Evolutionary conservation across 2,329 filamentous ascomycete species (phyloP), one percentile per base, ranked within the genome.

Genomic region (Hypoxylon rubiginosum): DNA sequence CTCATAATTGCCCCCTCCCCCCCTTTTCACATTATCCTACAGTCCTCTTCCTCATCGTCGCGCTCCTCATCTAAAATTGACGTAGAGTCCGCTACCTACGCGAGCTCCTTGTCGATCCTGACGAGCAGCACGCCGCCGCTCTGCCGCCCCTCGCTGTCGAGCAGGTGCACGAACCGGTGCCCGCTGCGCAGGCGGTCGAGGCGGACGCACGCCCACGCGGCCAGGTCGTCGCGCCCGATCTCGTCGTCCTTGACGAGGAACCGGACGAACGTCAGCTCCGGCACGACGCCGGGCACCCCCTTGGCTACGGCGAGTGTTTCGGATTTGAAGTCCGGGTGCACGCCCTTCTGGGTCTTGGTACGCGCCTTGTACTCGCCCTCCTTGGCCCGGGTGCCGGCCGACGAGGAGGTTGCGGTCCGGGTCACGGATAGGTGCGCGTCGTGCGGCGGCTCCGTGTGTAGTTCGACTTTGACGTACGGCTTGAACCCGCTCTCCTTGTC

Each of bases 221-320:
- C 91, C 61, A 97, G 79, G 64, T 91, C 87, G 74, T 98, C 94
- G 67, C 86, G 86, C 3, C 90, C 89, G 70, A 94, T 87, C 78
- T 95, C 91, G 71, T 97, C 91, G 77, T 98, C 93, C 78, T 94
- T 91, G 71, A 98, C 85, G 73, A 97, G 93, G 83, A 98, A 92
- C 73, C 91, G 85, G 58, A 93, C 83, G 81, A 94, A 94, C 30
- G 89, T 88, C 66, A 94, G 82, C 74, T 91, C 87, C 56, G 91
- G 88, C 8, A 92, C 84, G 1, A 93, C 82, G 8, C 87, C 84
- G 0, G 80, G 77, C 30, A 88, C 80, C 0, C 78, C 78, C 19
- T 64, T 56, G 6, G 82, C 79, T 70, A 93, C 92, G 32, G 82
- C 79, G 13, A 93, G 78, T 57, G 79, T 80, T 75, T 91, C 85